Base-by-base conservation (phyloP, 106 monocot species). In the Chionographis japonica region DNA sequence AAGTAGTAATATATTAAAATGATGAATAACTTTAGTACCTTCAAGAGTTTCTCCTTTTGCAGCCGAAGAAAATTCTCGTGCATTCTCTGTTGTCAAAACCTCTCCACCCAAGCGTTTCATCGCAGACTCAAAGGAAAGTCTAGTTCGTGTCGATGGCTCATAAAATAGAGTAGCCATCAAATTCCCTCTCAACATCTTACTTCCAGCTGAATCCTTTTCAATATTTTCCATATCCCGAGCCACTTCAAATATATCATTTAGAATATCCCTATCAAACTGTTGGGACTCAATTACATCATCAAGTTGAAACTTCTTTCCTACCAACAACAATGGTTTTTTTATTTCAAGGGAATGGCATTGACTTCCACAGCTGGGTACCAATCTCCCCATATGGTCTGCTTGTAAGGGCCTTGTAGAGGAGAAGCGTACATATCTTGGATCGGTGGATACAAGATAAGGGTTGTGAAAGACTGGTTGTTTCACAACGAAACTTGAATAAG, bases 11-110 rank as follows among this genome's bases (percentile, higher is more conserved):
- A 50, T 46, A 54, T n/a, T 4, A 61, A 10, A 27, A 41, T 27
- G 15, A 18, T 3, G 0, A 41, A 51, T 11, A 16, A 50, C 2
- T 19, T 19, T 52, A 55, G 16, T 60, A 95, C 97, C 97, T 90
- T 98, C 93, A 59, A 98, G 93, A 12, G 98, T 98, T 81, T 98
- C 98, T 60, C 98, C 98, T 77, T 98, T 98, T 4, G 98, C 92
- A 4, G 98, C 98, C 2, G 98, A 98, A 61, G 98, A 98, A 69
- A 98, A 98, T 71, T 98, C 98, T 40, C 90, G 69, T 5, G 98
- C 98, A 75, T 98, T 98, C 69, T 98, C 98, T 10, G 98, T 98
- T 12, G 98, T 98, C 49, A 98, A 61, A 54, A 98, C 98, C 75
- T 93, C 98, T 51, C 98, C 98, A 58, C 98, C 98, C 58, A 98